Evolutionary conservation across 164 flowering plant genomes (phyloP).

Genomic region (Magnolia officinalis): DNA sequence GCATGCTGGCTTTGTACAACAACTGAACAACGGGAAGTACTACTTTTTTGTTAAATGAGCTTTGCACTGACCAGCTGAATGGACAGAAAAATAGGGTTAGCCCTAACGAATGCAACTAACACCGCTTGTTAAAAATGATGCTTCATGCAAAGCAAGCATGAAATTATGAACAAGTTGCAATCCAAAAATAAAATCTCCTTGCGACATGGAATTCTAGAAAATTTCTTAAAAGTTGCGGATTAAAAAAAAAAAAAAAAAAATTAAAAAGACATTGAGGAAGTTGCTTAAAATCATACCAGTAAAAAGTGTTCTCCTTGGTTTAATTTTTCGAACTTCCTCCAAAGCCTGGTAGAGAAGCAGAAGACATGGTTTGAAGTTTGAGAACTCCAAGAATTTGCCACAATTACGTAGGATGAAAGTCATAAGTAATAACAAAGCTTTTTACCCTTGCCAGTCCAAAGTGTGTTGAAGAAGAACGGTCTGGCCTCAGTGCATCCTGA

Average conservation of each 20-base stretch:
- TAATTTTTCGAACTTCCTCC: conserved; percentile 87
- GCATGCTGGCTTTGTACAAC: too few relatives aligned
- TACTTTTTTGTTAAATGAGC: not conserved
- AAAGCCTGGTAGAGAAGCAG: conserved; percentile 49
- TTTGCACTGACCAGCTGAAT: not conserved
- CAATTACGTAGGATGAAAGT: not conserved
- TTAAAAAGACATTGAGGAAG: not conserved
- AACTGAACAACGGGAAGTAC: too few relatives aligned
- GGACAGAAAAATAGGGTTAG: not conserved
- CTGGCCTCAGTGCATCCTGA: conserved; percentile 91
- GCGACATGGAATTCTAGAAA: not conserved
- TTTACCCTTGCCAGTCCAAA: conserved; percentile 86
- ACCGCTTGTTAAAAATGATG: not conserved
- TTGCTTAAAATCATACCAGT: conserved; percentile 48
- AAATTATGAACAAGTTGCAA: not conserved
- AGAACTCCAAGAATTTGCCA: not conserved
- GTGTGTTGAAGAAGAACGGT: conserved; percentile 88
- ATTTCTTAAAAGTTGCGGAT: not conserved
- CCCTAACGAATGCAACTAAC: not conserved
- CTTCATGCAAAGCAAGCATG: not conserved
- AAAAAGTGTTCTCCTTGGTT: conserved; percentile 79
- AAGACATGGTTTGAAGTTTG: conserved; percentile 6
- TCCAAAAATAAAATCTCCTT: not conserved
- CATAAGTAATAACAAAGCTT: not conserved
- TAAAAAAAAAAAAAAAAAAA: not conserved